Evolutionary conservation across 2,329 filamentous ascomycete genomes (phyloP), one percentile per base, ranked within the genome.

Genomic region (Sporothrix brasiliensis): DNA sequence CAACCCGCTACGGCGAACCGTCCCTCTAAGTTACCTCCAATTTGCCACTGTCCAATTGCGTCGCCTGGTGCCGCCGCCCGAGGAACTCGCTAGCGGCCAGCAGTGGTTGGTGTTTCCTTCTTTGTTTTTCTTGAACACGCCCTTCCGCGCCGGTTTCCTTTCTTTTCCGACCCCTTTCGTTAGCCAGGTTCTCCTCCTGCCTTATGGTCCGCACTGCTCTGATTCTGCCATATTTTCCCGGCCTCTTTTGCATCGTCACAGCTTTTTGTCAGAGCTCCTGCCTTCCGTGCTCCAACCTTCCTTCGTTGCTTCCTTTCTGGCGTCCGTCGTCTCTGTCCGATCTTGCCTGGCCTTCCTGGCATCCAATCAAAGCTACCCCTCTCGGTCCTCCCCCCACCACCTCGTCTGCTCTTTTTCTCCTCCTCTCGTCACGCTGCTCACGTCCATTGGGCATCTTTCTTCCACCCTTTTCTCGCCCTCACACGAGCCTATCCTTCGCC

Each of bases 301-400:
- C 53, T 3, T 58, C 41, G 30, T 16, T 52, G 53, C 21, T 61
- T 69, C 34, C 54, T 2, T 68, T 27, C 54, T 68, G 54, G 53
- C 53, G 7, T 41, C 67, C 34, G 54, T 52, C 19, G 39, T 21
- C 34, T 39, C 34, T 39, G 50, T 52, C 34, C 44, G 47, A 67
- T 19, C n/a, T 60, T 66, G 27, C 50, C 47, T 69, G 50, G 47
- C 66, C 66, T 56, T 14, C 41, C 47, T 27, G 14, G 41, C 56
- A 69, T 54, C 68, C 54, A 69, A 63, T 63, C 19, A 69, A 53
- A 69, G 68, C 68, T 54, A 65, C 60, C 58, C 68, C 68, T 69
- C 68, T 44, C 68, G n/a, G 39, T 11, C 34, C 21, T 61, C 19
- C 21, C 67, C 58, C 58, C 52, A 61, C 68, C 21, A 54, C 53